Evolutionary conservation across 1,139 yeast genomes (phyloP), one percentile per base, ranked within the genome.

Genomic region (Williopsis jadinii): DNA sequence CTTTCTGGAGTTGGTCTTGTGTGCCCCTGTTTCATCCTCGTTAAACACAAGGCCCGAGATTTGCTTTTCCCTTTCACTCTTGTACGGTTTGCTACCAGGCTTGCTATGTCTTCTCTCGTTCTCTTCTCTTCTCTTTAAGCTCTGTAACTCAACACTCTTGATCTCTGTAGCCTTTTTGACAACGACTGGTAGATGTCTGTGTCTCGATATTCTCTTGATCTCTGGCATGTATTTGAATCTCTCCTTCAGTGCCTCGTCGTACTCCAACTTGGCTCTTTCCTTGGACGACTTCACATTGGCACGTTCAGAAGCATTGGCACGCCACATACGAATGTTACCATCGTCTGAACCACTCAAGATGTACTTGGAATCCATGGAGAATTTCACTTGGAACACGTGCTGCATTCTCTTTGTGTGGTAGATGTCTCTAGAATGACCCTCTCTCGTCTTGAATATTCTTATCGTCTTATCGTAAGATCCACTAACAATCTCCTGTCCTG

Each of bases 401-500:
- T 92, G 99, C 99, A 92, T 92, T 59, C 99, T 77, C 68, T 87
- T 88, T 24, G 98, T 94, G 58, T 92, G 98, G 62, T 94, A 92
- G 37, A 94, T 76, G 56, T 92, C 99, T 52, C 97, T 74, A 14
- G 95, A 85, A 61, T 90, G 97, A 27, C 98, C 98, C 49, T 84
- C 86, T 42, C 77, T 69, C 2, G 80, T 67, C 41, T 78, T 77
- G 66, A 68, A 94, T 30, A 94, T 80, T 51, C 99, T 74, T 34
- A 94, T 75, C 1, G 97, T 87, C 58, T 88, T 84, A 63, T 94
- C 99, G 60, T 92, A 94, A 1, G 96, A 85, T 24, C 96, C 97
- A 3, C 97, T 84, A 9, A 90, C 97, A 33, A 94, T 66, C 62
- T 92, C 97, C 60, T 87, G 90, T 52, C 99, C 99, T 1, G 98